These are phyloP conservation scores for Debaryomyces psychrophilus DNA, from an alignment of 1,139 yeast genomes.

Conservation along the genomic window DNA sequence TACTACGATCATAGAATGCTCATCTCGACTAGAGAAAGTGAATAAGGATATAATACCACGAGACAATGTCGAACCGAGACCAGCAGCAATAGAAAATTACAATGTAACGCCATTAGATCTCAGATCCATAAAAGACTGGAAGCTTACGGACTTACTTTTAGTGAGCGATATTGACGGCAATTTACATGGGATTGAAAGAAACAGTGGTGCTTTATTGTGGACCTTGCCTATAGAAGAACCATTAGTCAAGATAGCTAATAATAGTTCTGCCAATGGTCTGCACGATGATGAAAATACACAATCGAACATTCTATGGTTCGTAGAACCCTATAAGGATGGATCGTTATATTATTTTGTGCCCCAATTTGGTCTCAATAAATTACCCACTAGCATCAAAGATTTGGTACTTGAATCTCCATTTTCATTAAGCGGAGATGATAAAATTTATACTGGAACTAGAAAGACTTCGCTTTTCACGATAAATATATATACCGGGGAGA, in stretches of 20 bases:
- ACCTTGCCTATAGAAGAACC: slow-evolving; percentile 60
- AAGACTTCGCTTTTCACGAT: slow-evolving; percentile 76
- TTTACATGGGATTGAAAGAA: slow-evolving; percentile 77
- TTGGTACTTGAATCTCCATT: slow-evolving; percentile 85
- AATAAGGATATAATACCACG: slow-evolving; percentile 1
- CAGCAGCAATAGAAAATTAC: slow-evolving; percentile 7
- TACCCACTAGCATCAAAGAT: slow-evolving; percentile 81
- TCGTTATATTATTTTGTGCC: slow-evolving; percentile 84
- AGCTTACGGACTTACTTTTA: slow-evolving; percentile 61
- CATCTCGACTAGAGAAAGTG: slow-evolving; percentile 5
- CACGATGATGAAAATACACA: slow-evolving; percentile 21
- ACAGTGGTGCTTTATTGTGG: slow-evolving; percentile 81
- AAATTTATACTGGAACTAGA: slow-evolving; percentile 85
- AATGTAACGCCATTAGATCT: slow-evolving; percentile 37
- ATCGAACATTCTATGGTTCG: slow-evolving; percentile 65
- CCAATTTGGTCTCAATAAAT: slow-evolving; percentile 70
- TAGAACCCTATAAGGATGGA: slow-evolving; percentile 91
- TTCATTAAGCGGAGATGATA: slow-evolving; percentile 78
- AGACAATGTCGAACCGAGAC: not conserved
- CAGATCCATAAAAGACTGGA: slow-evolving; percentile 55
- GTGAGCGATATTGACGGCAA: slow-evolving; percentile 90
- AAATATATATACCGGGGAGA: slow-evolving; percentile 74
- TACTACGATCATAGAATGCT: not conserved
- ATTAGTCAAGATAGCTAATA: slow-evolving; percentile 49
- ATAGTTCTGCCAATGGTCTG: slow-evolving; percentile 18